Conservation (phyloP, 345 rosid species). For the Ceriops decandra region DNA sequence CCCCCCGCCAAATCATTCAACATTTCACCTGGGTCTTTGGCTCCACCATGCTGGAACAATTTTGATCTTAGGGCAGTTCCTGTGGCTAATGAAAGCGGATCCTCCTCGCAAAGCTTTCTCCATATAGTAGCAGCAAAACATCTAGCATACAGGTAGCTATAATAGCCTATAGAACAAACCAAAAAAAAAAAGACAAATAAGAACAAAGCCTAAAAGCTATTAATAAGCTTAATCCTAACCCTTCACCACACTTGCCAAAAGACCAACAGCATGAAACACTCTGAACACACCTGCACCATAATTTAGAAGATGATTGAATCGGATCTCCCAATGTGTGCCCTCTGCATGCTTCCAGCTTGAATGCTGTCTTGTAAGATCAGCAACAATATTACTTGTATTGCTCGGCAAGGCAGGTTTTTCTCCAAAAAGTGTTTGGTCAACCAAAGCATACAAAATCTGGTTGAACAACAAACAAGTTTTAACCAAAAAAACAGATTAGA, state of each 20-base stretch:
- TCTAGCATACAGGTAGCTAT: constrained; percentile 80
- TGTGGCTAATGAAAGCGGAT: constrained; percentile 69
- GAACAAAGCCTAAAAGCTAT: too few relatives aligned
- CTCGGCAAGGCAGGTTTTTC: constrained; percentile 45
- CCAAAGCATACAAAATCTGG: constrained; percentile 71
- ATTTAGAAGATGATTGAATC: constrained; percentile 76
- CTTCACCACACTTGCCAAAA: background rate
- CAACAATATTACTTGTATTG: constrained; percentile 56
- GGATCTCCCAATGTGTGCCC: constrained; percentile 81
- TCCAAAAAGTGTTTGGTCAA: constrained; percentile 86
- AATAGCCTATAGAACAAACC: constrained; percentile 51
- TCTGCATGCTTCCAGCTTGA: constrained; percentile 88
- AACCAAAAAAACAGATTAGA: too few relatives aligned
- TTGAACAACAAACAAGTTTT: constrained; percentile 4
- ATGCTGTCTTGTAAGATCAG: constrained; percentile 59
- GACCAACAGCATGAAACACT: background rate
- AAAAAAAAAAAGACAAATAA: background rate
- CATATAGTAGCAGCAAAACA: constrained; percentile 89
- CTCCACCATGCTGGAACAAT: constrained; percentile 80
- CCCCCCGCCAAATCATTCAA: constrained; percentile 64
- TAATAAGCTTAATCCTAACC: background rate
- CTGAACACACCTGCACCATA: constrained; percentile 74
- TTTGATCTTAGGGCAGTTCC: constrained; percentile 68
- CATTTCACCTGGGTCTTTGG: constrained; percentile 70
- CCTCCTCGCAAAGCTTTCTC: constrained; percentile 72